Percentiles rank a stretch among this genome's conserved stretches.
Evolutionary conservation across 208 protist genomes (phyloP).

Genomic region (Acanthamoeba healyi): DNA sequence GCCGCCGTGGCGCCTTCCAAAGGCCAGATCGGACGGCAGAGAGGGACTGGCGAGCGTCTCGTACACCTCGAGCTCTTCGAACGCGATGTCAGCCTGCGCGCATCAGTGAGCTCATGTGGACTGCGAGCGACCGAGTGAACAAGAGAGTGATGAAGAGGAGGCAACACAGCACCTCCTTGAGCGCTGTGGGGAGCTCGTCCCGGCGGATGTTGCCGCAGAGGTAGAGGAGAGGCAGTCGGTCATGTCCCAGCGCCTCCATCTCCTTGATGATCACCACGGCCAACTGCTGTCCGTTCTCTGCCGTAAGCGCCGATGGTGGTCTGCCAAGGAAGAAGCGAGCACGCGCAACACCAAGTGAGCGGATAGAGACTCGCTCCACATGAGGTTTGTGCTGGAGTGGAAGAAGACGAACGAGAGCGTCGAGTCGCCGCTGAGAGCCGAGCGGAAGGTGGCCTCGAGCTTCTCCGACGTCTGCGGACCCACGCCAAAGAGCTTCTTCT

Average conservation of each 20-base stretch:
- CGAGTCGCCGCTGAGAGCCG: background rate
- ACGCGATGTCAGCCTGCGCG: background rate
- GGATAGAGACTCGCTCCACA: too few species aligned
- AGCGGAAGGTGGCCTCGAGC: background rate
- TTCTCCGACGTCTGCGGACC: conserved; percentile 25
- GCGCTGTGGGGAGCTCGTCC: background rate
- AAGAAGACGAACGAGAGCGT: background rate
- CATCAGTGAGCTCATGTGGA: background rate
- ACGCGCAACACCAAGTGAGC: too few species aligned
- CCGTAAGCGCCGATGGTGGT: background rate
- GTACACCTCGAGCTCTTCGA: conserved; percentile 28
- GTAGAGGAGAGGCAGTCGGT: background rate
- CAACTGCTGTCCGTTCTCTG: conserved; percentile 22
- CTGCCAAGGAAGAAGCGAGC: background rate
- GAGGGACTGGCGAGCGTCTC: conserved; percentile 31
- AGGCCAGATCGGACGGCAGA: conserved; percentile 11
- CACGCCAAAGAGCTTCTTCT: conserved; percentile 33
- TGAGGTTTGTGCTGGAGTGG: too few species aligned
- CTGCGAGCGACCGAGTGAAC: background rate
- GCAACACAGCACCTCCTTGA: background rate
- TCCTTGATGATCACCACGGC: background rate
- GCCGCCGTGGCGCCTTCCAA: background rate
- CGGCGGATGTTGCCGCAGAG: conserved; percentile 31
- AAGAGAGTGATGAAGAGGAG: background rate
- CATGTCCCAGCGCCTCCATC: background rate